Percentiles rank a stretch among this genome's conserved stretches.
phyloP scores from a whole-genome alignment of 345 rosid genomes.

The Litchi chinensis region DNA sequence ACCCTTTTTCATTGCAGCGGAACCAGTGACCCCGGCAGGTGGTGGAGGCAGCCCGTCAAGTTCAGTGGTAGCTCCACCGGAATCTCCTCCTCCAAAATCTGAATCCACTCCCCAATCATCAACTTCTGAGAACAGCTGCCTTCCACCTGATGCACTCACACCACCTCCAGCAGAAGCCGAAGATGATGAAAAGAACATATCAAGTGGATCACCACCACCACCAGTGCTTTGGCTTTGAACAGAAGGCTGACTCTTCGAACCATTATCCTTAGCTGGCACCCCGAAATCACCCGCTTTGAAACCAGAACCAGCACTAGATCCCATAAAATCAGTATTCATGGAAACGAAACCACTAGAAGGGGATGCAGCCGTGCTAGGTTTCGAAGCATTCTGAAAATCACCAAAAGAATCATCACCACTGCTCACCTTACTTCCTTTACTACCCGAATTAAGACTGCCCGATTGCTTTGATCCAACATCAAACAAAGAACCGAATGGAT shows the following conservation, averaged over 20 bases:
- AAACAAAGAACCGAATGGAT: slow-evolving; percentile 82
- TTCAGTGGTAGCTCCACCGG: slow-evolving; percentile 69
- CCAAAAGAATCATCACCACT: slow-evolving; percentile 50
- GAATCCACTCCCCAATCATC: slow-evolving; percentile 89
- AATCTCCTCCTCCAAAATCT: slow-evolving; percentile 64
- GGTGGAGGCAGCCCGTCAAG: slow-evolving; percentile 98
- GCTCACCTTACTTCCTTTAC: slow-evolving; percentile 40
- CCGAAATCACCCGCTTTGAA: slow-evolving; percentile 54
- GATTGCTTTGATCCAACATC: slow-evolving; percentile 68
- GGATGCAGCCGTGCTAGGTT: slow-evolving; percentile 42
- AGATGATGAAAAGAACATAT: slow-evolving; percentile 55
- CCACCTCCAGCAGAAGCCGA: slow-evolving; percentile 43
- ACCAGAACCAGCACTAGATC: slow-evolving; percentile 35
- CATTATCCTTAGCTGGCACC: slow-evolving; percentile 43
- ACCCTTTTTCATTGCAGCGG: slow-evolving; percentile 84
- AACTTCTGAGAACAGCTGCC: slow-evolving; percentile 51
- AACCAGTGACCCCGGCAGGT: slow-evolving; percentile 78
- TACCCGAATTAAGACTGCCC: slow-evolving; percentile 50
- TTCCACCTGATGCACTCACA: slow-evolving; percentile 41
- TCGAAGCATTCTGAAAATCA: slow-evolving; percentile 60
- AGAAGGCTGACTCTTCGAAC: slow-evolving; percentile 47
- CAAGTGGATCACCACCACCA: slow-evolving; percentile 59
- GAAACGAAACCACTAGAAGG: slow-evolving; percentile 45
- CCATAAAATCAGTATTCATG: slow-evolving; percentile 37
- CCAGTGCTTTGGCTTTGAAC: slow-evolving; percentile 41